Evolutionary conservation across 2,329 filamentous ascomycete species (phyloP).

Genomic region (Hypoxylon sp.): DNA sequence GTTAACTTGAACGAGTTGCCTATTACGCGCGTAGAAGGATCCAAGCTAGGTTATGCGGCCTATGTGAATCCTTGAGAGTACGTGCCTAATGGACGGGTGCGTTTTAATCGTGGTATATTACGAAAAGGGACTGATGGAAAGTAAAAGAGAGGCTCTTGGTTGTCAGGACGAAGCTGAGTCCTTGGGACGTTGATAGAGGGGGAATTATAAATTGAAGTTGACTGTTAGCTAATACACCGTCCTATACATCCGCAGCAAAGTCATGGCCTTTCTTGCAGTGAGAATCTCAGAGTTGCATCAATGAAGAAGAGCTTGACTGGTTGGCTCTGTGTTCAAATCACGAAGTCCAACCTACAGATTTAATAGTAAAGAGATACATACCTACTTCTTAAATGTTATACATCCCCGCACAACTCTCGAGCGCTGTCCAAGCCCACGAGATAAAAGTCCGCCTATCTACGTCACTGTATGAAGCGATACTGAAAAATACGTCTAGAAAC

Average conservation of each 20-base stretch:
- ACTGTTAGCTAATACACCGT: background rate
- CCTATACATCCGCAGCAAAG: background rate
- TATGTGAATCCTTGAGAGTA: constrained; percentile 60
- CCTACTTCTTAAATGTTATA: too few species aligned
- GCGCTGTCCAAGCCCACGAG: too few species aligned
- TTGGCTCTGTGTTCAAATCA: too few species aligned
- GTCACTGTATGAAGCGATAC: too few species aligned
- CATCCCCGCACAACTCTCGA: too few species aligned
- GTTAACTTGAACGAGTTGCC: constrained; percentile 56
- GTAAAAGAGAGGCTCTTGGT: background rate
- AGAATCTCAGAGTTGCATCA: background rate
- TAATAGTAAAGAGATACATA: too few species aligned
- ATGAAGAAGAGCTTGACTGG: too few species aligned
- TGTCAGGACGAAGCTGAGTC: background rate
- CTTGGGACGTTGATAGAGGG: background rate
- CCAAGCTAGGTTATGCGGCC: constrained; percentile 42
- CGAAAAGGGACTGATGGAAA: background rate
- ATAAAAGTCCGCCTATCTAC: too few species aligned
- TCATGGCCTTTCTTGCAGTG: background rate
- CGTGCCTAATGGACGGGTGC: background rate
- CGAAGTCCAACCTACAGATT: too few species aligned
- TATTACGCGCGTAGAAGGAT: constrained; percentile 49
- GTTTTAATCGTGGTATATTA: background rate
- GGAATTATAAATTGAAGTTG: background rate
- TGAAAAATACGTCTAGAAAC: background rate